These are phyloP conservation scores for Chenopodium quinoa DNA, from an alignment of 148 eudicot genomes.

Conservation along the genomic window DNA sequence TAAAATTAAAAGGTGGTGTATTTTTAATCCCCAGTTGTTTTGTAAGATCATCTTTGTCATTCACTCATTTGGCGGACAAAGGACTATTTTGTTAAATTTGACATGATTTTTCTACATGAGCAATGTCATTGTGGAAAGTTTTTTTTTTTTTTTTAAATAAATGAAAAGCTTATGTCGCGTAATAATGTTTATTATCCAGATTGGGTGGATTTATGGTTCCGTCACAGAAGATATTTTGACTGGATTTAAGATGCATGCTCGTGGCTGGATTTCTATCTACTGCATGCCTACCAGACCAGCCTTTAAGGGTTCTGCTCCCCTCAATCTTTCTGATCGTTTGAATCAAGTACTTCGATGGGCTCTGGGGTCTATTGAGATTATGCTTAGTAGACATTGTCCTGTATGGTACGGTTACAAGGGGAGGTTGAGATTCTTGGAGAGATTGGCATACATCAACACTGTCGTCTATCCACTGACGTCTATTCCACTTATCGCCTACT, in stretches of 20 bases:
- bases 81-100: not conserved
- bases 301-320: conserved; percentile 75
- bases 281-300: conserved; percentile 77
- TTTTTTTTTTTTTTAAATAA: not conserved
- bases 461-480: conserved; percentile 74
- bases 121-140: no score
- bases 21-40: not conserved
- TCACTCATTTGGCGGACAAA: not conserved
- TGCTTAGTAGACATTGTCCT: conserved; percentile 75
- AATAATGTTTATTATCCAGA: conserved; percentile 31
- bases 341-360: conserved; percentile 84
- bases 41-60: not conserved
- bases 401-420: conserved; percentile 76
- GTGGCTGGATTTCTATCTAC: conserved; percentile 71
- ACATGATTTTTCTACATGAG: not conserved
- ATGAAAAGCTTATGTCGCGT: not conserved
- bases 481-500: conserved; percentile 62
- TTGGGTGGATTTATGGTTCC: conserved; percentile 79
- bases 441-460: conserved; percentile 71
- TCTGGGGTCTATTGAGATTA: conserved; percentile 65
- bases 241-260: conserved; percentile 74
- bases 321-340: conserved; percentile 78
- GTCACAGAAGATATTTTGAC: conserved; percentile 78
- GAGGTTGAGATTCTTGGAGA: conserved; percentile 52
- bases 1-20: not conserved